Percentiles rank a stretch among this genome's conserved stretches.
phyloP scores from a whole-genome alignment of 78 protist species.

The Isochrysis galbana region DNA sequence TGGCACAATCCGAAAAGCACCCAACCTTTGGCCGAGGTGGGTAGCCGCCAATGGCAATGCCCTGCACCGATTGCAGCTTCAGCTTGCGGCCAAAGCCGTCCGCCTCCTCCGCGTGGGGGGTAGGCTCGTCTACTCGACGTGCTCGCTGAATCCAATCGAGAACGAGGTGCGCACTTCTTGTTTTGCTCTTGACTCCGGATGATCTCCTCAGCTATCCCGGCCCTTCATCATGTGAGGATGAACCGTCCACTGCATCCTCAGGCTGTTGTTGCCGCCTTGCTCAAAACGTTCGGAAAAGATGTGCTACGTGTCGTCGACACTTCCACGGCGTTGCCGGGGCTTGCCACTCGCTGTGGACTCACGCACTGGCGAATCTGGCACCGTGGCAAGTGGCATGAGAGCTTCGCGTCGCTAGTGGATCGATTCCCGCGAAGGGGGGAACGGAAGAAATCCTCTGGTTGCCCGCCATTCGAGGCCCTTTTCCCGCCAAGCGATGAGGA shows the following conservation, averaged over 20 bases:
- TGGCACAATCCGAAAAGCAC: slow-evolving; percentile 60
- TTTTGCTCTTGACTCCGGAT: not conserved
- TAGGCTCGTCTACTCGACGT: slow-evolving; percentile 66
- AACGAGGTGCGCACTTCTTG: slow-evolving; percentile 51
- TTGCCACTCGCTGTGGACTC: slow-evolving; percentile 71
- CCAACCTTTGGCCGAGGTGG: slow-evolving; percentile 48
- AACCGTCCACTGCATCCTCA: not conserved
- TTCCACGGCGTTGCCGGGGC: slow-evolving; percentile 34
- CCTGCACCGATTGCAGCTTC: slow-evolving; percentile 57
- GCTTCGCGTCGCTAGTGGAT: not conserved
- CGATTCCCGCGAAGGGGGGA: not conserved
- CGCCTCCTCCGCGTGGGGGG: slow-evolving; percentile 43
- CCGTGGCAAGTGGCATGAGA: not conserved
- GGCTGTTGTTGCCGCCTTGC: slow-evolving; percentile 18
- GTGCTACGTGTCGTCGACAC: not conserved
- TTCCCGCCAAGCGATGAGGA: not conserved
- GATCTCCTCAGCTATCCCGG: not conserved
- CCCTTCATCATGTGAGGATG: not conserved
- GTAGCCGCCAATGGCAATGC: not conserved
- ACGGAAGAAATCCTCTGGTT: no score
- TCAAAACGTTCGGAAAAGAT: not conserved
- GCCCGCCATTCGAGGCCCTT: not conserved
- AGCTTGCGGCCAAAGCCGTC: not conserved
- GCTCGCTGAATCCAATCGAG: slow-evolving; percentile 67
- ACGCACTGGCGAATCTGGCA: slow-evolving; percentile 66